These are phyloP conservation scores for Skeletonema potamos DNA, from an alignment of 108 stramenopile genomes.

Conservation along the genomic window DNA sequence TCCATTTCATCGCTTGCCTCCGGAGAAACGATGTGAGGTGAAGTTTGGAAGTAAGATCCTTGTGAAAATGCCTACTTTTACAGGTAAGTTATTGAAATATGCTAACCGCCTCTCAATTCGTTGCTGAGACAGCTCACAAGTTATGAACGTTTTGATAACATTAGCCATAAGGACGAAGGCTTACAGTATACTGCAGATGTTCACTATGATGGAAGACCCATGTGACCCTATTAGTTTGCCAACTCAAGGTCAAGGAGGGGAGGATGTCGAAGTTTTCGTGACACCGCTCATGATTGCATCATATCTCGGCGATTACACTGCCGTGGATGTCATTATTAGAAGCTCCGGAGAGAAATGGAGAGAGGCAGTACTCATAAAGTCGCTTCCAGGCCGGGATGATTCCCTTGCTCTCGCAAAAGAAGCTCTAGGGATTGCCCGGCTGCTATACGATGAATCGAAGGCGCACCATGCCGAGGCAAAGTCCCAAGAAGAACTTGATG, in stretches of 20 bases:
- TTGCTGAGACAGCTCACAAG: too few relatives aligned
- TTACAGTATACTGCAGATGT: not conserved
- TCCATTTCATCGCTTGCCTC: slow-evolving; percentile 5
- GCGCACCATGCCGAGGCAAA: not conserved
- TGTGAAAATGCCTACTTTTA: not conserved
- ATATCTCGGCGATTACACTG: slow-evolving; percentile 11
- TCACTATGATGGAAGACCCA: not conserved
- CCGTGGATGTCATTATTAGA: slow-evolving; percentile 7
- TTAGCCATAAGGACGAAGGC: not conserved
- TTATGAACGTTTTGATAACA: not conserved
- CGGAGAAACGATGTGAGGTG: slow-evolving; percentile 6
- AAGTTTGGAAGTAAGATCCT: slow-evolving; percentile 3
- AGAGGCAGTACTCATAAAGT: not conserved
- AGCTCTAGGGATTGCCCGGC: not conserved
- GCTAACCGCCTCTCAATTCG: too few relatives aligned
- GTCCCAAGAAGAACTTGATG: not conserved
- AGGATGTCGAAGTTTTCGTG: not conserved
- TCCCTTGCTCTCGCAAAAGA: slow-evolving; percentile 11
- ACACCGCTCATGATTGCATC: slow-evolving; percentile 14
- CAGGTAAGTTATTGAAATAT: not conserved
- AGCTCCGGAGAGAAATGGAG: not conserved
- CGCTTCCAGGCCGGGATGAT: not conserved
- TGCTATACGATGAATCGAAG: not conserved
- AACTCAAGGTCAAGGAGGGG: not conserved
- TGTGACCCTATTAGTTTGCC: not conserved